These are phyloP conservation scores for Candida gorgasii DNA, from an alignment of 805 yeast species.

Conservation along the genomic window DNA sequence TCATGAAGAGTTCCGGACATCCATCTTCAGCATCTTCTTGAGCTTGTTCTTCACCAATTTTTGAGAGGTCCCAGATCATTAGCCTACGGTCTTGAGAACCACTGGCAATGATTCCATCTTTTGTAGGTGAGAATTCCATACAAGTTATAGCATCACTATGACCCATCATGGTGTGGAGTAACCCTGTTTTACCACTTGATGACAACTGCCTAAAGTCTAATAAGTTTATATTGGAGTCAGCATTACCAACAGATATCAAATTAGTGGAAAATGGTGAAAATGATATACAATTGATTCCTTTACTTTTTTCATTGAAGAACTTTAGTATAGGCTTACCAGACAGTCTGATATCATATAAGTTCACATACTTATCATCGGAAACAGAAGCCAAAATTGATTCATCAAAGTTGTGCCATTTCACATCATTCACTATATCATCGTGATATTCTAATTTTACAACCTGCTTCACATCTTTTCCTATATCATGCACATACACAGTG, in stretches of 20 bases:
- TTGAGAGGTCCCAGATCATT: conserved; percentile 76
- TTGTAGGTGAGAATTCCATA: conserved; percentile 74
- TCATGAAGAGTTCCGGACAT: conserved; percentile 82
- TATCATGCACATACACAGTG: conserved; percentile 63
- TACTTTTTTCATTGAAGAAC: conserved; percentile 27
- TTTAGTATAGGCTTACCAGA: conserved; percentile 23
- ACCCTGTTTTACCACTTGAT: conserved; percentile 19
- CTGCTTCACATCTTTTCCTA: conserved; percentile 16
- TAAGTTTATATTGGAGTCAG: conserved; percentile 65
- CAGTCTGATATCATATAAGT: conserved; percentile 55
- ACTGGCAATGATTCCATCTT: conserved; percentile 76
- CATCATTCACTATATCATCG: conserved; percentile 69
- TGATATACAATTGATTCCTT: conserved; percentile 60
- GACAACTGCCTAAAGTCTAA: conserved; percentile 57
- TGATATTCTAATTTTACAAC: conserved; percentile 32
- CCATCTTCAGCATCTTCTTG: conserved; percentile 92
- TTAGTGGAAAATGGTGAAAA: conserved; percentile 64
- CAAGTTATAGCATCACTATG: conserved; percentile 73
- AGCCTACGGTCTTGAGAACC: conserved; percentile 78
- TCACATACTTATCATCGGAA: conserved; percentile 64
- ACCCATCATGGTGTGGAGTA: conserved; percentile 75
- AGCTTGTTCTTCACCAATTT: conserved; percentile 80
- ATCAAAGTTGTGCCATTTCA: conserved; percentile 64
- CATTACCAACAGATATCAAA: conserved; percentile 68
- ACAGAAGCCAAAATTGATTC: conserved; percentile 64